Evolutionary conservation across 768 basidiomycete species (phyloP), one percentile per base, ranked within the genome.

Genomic region (Chalciporus chontae): DNA sequence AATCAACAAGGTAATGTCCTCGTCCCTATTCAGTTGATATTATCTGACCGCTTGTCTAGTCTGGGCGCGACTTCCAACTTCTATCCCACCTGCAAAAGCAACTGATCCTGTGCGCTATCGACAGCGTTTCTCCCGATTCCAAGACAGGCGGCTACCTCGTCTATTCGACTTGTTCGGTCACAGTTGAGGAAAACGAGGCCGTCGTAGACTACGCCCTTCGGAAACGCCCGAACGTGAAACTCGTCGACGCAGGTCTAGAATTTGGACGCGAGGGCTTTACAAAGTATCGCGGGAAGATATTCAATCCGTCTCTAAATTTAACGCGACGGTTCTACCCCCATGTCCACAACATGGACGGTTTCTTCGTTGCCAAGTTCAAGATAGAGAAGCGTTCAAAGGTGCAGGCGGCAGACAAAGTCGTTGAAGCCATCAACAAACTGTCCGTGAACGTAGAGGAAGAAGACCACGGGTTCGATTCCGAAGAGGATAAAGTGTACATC

Each of bases 321-420:
- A 96, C 96, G 17, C 75, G 93, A 58, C 75, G 96, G 53, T 95
- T 93, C 69, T 95, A 94, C 66, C 90, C 94, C 14, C 94, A 97
- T 69, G 94, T 96, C 60, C 94, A 97, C 72, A 99, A 99, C 71
- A 96, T 98, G 94, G 96, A 99, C 67, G 96, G 96, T 5, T 99
- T 99, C 78, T 99, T 80, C 68, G 94, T 98, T 48, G 95, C 95
- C 51, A 98, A 98, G 70, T 91, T 99, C 79, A 94, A 90, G 70
- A 85, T 98, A n/a, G 87, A 83, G 65, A 90, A 83, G 69, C 78
- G 85, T 51, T 64, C 72, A 42, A 94, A 88, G 71, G 61, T 50
- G 31, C 62, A 61, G 47, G 54, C 46, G 5, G 67, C 59, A 34
- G 61, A 69, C 13, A 69, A 61, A 43, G 64, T 43, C n/a, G 50